Percentiles rank a stretch among this genome's conserved stretches.
phyloP scores from a whole-genome alignment of 352 stramenopile species.

The Phytophthora pini region DNA sequence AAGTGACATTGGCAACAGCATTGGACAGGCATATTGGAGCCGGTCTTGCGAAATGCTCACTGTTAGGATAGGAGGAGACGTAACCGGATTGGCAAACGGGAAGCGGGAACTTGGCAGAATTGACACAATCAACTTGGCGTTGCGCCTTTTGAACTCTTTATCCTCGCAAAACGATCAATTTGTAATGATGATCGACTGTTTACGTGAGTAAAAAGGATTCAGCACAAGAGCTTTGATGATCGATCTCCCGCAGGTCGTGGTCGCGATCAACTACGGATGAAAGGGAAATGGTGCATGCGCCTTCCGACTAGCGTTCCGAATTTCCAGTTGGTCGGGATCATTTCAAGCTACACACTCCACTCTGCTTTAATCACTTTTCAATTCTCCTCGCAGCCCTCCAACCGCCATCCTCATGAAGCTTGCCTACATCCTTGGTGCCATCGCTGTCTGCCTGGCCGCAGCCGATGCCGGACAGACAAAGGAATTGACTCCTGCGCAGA shows the following conservation, averaged over 20 bases:
- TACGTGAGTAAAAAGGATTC: neutral
- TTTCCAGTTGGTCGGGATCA: slow-evolving; percentile 5
- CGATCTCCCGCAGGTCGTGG: neutral
- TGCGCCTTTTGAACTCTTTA: neutral
- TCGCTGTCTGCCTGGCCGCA: slow-evolving; percentile 7
- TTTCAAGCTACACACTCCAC: neutral
- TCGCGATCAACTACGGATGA: neutral
- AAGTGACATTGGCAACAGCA: too few species aligned
- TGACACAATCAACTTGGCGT: neutral
- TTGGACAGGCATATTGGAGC: slow-evolving; percentile 6
- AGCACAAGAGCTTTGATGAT: neutral
- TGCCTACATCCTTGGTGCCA: slow-evolving; percentile 1
- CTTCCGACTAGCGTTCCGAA: slow-evolving; percentile 2
- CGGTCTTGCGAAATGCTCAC: slow-evolving; percentile 3
- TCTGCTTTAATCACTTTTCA: slow-evolving; percentile 11
- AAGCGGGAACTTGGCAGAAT: slow-evolving; percentile 10
- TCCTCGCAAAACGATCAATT: neutral
- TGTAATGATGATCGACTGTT: neutral
- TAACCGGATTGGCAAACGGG: slow-evolving; percentile 11
- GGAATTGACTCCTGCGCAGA: neutral
- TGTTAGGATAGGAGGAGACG: slow-evolving; percentile 4
- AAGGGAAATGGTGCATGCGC: neutral
- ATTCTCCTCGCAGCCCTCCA: slow-evolving; percentile 2
- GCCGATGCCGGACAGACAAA: slow-evolving; percentile 2
- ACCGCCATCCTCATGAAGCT: slow-evolving; percentile 11